Evolutionary conservation across 345 rosid species (phyloP).

Genomic region (Firmiana major): DNA sequence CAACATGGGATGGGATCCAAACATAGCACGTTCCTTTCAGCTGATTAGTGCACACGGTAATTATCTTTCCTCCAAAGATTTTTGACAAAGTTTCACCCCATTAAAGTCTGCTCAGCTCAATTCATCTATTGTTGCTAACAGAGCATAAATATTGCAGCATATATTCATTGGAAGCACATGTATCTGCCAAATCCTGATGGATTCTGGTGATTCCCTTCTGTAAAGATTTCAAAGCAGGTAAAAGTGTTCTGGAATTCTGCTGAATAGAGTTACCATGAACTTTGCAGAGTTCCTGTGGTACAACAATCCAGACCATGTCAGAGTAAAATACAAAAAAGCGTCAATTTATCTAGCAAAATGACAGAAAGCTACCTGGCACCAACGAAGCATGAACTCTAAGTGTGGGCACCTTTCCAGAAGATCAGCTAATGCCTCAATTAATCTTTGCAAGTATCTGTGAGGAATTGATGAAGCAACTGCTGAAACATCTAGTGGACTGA

Average conservation of each 20-base stretch:
- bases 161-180: conserved; percentile 85
- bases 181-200: conserved; percentile 91
- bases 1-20: neutral
- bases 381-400: conserved; percentile 74
- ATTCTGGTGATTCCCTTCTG: conserved; percentile 81
- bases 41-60: neutral
- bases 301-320: conserved; percentile 1
- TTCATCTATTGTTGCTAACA: conserved; percentile 31
- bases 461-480: conserved; percentile 68
- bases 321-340: neutral
- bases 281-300: conserved; percentile 74
- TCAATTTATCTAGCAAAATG: neutral
- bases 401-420: conserved; percentile 87
- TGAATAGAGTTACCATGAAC: conserved; percentile 78
- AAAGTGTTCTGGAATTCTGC: conserved; percentile 69
- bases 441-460: conserved; percentile 66
- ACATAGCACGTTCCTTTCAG: neutral
- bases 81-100: neutral
- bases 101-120: neutral
- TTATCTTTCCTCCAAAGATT: neutral
- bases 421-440: conserved; percentile 74
- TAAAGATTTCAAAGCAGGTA: conserved; percentile 75
- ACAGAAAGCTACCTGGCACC: conserved; percentile 69
- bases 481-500: conserved; percentile 59
- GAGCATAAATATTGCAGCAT: conserved; percentile 81